A percentile compares a stretch with the other conserved stretches of the same genome.
phyloP scores from a whole-genome alignment of 208 protist species.

The Entamoeba histolytica region DNA sequence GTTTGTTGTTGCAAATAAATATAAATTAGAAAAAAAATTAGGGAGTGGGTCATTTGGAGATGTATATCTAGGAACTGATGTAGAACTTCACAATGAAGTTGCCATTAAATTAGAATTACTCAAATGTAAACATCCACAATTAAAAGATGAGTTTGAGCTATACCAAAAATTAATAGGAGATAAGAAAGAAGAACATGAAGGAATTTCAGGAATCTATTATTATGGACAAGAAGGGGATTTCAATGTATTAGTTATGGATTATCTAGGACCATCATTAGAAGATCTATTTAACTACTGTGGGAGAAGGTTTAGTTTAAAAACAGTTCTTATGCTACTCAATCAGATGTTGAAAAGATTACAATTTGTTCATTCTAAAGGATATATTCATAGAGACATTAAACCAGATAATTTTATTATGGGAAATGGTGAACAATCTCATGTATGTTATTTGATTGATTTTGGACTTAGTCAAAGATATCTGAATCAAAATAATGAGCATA shows the following conservation, averaged over 20 bases:
- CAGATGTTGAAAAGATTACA: conserved; percentile 81
- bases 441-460: conserved; percentile 85
- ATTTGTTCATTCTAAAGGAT: conserved; percentile 79
- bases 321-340: conserved; percentile 82
- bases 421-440: conserved; percentile 49
- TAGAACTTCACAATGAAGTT: conserved; percentile 40
- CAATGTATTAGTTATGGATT: conserved; percentile 92
- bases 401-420: conserved; percentile 97
- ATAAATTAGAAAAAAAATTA: conserved; percentile 79
- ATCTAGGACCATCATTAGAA: conserved; percentile 83
- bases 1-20: conserved; percentile 25
- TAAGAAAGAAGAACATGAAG: conserved; percentile 30
- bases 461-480: conserved; percentile 93
- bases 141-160: conserved; percentile 81
- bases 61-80: conserved; percentile 60
- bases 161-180: conserved; percentile 56
- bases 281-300: conserved; percentile 76
- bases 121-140: conserved; percentile 67
- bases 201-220: conserved; percentile 73
- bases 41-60: conserved; percentile 87
- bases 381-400: conserved; percentile 80
- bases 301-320: conserved; percentile 75
- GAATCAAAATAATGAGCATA: conserved; percentile 79
- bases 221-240: conserved; percentile 76
- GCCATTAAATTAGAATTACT: conserved; percentile 68